Evolutionary conservation across 2,329 filamentous ascomycete species (phyloP).

Genomic region (Periconia sp.): DNA sequence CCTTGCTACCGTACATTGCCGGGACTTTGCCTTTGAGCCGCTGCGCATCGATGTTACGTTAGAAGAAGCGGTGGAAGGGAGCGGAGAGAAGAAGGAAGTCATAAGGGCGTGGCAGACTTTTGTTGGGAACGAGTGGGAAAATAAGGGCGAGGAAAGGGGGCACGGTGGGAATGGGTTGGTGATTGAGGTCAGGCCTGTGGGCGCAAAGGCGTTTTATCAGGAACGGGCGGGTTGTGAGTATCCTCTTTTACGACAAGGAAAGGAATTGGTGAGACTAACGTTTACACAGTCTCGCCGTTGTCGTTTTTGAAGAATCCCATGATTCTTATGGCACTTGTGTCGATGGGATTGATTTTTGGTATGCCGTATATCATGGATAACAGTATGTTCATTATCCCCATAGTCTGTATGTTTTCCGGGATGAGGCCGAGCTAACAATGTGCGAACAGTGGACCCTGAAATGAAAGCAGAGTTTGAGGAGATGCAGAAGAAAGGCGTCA

Average conservation of each 20-base stretch:
- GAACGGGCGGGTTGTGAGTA: slow-evolving; percentile 74
- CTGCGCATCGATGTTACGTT: slow-evolving; percentile 72
- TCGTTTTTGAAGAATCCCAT: slow-evolving; percentile 90
- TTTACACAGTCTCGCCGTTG: slow-evolving; percentile 69
- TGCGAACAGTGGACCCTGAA: slow-evolving; percentile 87
- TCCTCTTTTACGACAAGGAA: background rate
- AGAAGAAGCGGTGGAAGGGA: slow-evolving; percentile 30
- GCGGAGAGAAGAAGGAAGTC: slow-evolving; percentile 41
- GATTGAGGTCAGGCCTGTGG: slow-evolving; percentile 61
- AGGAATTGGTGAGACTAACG: background rate
- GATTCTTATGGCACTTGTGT: slow-evolving; percentile 88
- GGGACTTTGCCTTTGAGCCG: slow-evolving; percentile 74
- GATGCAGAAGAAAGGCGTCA: slow-evolving; percentile 74
- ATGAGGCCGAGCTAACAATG: slow-evolving; percentile 12
- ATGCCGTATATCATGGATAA: slow-evolving; percentile 96
- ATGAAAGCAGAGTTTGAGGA: slow-evolving; percentile 90
- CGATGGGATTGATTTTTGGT: slow-evolving; percentile 80
- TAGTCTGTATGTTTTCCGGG: background rate
- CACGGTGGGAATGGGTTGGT: slow-evolving; percentile 53
- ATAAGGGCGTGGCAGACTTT: slow-evolving; percentile 81
- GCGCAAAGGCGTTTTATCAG: slow-evolving; percentile 73
- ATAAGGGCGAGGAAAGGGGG: slow-evolving; percentile 69
- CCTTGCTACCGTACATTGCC: slow-evolving; percentile 76
- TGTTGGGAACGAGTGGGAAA: slow-evolving; percentile 85
- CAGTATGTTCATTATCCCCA: slow-evolving; percentile 61